A percentile compares a stretch with the other conserved stretches of the same genome.
Evolutionary conservation across 495 filamentous ascomycete genomes (phyloP).

Genomic region (Penicillium taxi): DNA sequence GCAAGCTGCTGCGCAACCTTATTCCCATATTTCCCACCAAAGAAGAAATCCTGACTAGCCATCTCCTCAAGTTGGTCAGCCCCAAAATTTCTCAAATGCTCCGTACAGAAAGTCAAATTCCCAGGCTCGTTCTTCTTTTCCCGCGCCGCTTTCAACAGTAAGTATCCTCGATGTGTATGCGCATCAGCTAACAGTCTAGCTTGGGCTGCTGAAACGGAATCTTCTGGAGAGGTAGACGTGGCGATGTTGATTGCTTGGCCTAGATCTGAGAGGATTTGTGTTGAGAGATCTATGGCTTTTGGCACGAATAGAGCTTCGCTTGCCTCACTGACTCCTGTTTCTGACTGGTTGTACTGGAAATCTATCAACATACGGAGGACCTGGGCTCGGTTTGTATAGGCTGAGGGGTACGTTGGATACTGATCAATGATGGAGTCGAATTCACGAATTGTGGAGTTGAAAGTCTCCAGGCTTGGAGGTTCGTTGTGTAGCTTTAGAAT

Average conservation of each 20-base stretch:
- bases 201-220: conserved; percentile 50
- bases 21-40: conserved; percentile 71
- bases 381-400: conserved; percentile 71
- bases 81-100: conserved; percentile 33
- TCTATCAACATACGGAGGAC: conserved; percentile 47
- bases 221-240: conserved; percentile 41
- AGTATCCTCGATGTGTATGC: conserved; percentile 67
- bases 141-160: conserved; percentile 59
- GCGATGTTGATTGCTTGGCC: conserved; percentile 59
- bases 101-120: conserved; percentile 13
- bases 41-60: conserved; percentile 64
- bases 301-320: conserved; percentile 16
- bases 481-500: conserved; percentile 23
- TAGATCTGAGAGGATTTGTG: conserved; percentile 53
- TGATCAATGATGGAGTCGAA: conserved; percentile 49
- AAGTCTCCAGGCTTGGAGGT: conserved; percentile 9
- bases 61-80: conserved; percentile 58
- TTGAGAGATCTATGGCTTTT: conserved; percentile 12
- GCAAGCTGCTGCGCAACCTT: conserved; percentile 67
- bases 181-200: conserved; percentile 59
- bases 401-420: conserved; percentile 63
- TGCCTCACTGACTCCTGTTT: neutral
- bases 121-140: conserved; percentile 16
- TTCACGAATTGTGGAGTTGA: conserved; percentile 25
- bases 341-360: neutral